A percentile compares a stretch with the other conserved stretches of the same genome.
These are phyloP conservation scores for Scedosporium minutisporum DNA, from an alignment of 2,329 filamentous ascomycete species.

Conservation along the genomic window DNA sequence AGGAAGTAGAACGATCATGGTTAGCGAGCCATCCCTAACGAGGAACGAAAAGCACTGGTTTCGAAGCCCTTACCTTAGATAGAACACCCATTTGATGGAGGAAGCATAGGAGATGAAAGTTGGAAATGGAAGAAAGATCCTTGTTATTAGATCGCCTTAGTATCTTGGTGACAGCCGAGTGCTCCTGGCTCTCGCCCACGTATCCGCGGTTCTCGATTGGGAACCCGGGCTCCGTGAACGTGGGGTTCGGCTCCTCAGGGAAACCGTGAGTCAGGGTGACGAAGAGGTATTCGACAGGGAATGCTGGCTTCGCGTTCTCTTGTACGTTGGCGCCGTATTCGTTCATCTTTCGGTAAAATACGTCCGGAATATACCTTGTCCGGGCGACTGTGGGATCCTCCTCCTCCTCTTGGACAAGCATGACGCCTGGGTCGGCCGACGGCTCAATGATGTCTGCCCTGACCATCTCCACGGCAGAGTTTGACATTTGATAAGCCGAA, in stretches of 20 bases:
- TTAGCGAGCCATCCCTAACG: constrained; percentile 8
- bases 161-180: constrained; percentile 55
- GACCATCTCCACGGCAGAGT: constrained; percentile 95
- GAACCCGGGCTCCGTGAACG: constrained; percentile 67
- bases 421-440: constrained; percentile 82
- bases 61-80: constrained; percentile 55
- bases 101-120: constrained; percentile 91
- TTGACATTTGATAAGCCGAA: constrained; percentile 88
- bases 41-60: background rate
- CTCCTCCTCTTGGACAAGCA: constrained; percentile 81
- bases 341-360: constrained; percentile 92
- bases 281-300: constrained; percentile 92
- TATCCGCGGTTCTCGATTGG: constrained; percentile 86
- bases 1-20: constrained; percentile 4
- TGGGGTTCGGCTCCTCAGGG: constrained; percentile 66
- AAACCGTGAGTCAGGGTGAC: constrained; percentile 96
- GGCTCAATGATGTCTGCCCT: constrained; percentile 89
- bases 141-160: constrained; percentile 55
- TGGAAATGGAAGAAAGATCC: constrained; percentile 64
- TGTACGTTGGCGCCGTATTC: constrained; percentile 95
- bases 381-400: constrained; percentile 36
- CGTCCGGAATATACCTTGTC: constrained; percentile 87
- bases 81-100: constrained; percentile 72
- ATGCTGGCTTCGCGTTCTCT: constrained; percentile 91
- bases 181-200: constrained; percentile 78